Percentiles rank a stretch among this genome's conserved stretches.
Evolutionary conservation across 345 rosid genomes (phyloP).

Genomic region (Eucalyptus leucophloia): DNA sequence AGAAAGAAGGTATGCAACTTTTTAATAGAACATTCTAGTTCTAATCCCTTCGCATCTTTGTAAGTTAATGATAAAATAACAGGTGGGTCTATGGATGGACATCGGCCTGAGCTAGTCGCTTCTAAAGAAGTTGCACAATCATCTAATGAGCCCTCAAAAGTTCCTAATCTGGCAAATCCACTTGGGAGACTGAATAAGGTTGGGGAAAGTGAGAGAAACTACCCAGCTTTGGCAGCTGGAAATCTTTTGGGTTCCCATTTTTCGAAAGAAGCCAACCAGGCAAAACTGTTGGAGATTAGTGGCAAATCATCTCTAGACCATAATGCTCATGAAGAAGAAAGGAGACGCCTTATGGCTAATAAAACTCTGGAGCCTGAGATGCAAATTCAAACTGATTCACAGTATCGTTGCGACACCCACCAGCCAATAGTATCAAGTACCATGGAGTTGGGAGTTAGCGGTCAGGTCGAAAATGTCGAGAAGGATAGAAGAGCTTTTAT

Average conservation of each 20-base stretch:
- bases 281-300: constrained; percentile 29
- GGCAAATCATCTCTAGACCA: constrained; percentile 8
- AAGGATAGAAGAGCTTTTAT: constrained; percentile 3
- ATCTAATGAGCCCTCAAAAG: constrained; percentile 22
- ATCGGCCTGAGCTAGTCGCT: not conserved
- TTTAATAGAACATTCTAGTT: not conserved
- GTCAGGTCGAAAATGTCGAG: constrained; percentile 11
- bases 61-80: not conserved
- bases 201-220: constrained; percentile 17
- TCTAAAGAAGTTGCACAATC: not conserved
- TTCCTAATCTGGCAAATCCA: constrained; percentile 26
- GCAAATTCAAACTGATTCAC: constrained; percentile 38
- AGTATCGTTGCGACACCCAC: constrained; percentile 2
- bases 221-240: constrained; percentile 28
- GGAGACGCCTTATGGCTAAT: constrained; percentile 26
- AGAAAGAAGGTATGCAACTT: constrained; percentile 51
- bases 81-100: not conserved
- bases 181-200: constrained; percentile 36
- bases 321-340: constrained; percentile 24
- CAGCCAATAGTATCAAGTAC: constrained; percentile 26
- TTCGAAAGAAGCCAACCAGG: constrained; percentile 22
- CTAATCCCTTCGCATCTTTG: not conserved
- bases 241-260: constrained; percentile 35
- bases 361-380: constrained; percentile 31
- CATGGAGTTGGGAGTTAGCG: constrained; percentile 9